Percentiles rank a stretch among this genome's conserved stretches.
These are phyloP conservation scores for Chrysochromulina tobinii DNA, from an alignment of 78 protist species.

Conservation along the genomic window DNA sequence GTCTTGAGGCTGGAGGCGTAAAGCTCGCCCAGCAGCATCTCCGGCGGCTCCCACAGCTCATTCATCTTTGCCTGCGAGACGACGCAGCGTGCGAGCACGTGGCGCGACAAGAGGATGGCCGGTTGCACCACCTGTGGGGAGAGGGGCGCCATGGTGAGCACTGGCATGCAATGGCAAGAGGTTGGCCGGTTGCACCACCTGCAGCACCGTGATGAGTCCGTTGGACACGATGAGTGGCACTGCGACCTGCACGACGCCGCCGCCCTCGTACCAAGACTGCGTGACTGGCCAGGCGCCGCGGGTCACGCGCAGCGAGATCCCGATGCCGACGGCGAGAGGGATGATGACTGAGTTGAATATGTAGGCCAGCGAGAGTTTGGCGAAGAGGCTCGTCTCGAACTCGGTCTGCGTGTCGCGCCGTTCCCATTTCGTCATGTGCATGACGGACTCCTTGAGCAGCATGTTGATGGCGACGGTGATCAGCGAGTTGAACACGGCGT, in stretches of 20 bases:
- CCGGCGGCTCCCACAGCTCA: too few species aligned
- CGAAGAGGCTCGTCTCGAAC: not conserved
- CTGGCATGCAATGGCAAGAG: too few species aligned
- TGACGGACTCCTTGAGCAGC: not conserved
- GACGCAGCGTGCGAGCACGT: too few species aligned
- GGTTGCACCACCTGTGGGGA: too few species aligned
- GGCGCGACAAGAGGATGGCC: too few species aligned
- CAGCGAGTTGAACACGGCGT: not conserved
- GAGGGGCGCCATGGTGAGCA: too few species aligned
- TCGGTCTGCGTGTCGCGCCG: not conserved
- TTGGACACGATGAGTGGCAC: not conserved
- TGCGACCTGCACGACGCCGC: not conserved
- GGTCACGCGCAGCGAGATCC: too few species aligned
- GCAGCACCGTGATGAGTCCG: too few species aligned
- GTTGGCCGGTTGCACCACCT: too few species aligned
- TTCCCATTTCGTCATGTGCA: not conserved
- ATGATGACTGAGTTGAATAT: not conserved
- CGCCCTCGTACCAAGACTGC: not conserved
- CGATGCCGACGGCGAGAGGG: not conserved
- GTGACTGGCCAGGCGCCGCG: not conserved
- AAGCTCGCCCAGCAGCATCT: too few species aligned
- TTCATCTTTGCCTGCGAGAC: too few species aligned
- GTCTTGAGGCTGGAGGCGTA: too few species aligned
- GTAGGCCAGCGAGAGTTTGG: not conserved
- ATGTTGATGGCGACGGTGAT: not conserved